Evolutionary conservation across 2,329 filamentous ascomycete genomes (phyloP), one percentile per base, ranked within the genome.

Genomic region (Hymenoscyphus albidus): DNA sequence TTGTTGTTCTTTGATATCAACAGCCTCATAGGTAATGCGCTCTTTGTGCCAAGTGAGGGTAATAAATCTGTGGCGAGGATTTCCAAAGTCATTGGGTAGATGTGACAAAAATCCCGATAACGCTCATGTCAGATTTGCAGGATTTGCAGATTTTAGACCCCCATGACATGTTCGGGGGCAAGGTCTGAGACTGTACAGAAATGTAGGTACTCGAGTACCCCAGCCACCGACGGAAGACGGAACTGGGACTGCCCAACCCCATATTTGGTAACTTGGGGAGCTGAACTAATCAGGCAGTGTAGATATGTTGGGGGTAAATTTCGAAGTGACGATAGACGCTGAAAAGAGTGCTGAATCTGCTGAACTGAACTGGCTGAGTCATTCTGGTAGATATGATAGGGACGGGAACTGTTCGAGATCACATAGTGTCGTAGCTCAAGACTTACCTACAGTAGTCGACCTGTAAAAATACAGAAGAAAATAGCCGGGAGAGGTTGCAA

Each of bases 41-140:
- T 54, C 22, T 7, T n/a, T n/a, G 42, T 16, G 7, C 48, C 18
- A 54, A 54, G 18, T n/a, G 48, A 54, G 18, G 48, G 22, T 10
- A 13, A 13, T 13, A 27, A 54, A 54, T 3, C 22, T 27, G 18
- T 27, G 48, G 48, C 18, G 18, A 54, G 35, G 35, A 22, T 13
- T 27, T 27, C 48, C 18, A 54, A 12, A 6, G 10, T 27, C 48
- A 18, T 27, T 54, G 22, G 48, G 48, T 4, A 54, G 48, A 54
- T 54, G 10, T 48, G 16, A 54, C 12, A 27, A 54, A 54, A 22
- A 14, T 27, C 22, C 18, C 48, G 48, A 54, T 54, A 54, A 54
- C 48, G 48, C 48, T 54, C 48, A 54, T 54, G 48, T 54, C 48
- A 54, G 48, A 54, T 54, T 54, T 54, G n/a, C 7, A 27, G 27